Percentiles rank a stretch among this genome's conserved stretches.
Evolutionary conservation across 2,329 filamentous ascomycete species (phyloP).

Genomic region (Penicillium sp.): DNA sequence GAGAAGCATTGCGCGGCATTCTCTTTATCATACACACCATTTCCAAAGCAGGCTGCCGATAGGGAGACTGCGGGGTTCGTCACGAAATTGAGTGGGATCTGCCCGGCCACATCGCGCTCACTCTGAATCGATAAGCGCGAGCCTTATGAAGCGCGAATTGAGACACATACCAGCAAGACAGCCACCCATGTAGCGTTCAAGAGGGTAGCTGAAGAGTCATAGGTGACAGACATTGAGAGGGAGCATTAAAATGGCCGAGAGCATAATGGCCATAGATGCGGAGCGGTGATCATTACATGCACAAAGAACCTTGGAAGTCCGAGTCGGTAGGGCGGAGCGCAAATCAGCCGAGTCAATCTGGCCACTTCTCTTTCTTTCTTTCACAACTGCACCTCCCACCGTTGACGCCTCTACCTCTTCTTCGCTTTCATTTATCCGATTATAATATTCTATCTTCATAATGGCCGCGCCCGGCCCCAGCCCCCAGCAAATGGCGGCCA

Average conservation of each 20-base stretch:
- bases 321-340: slow-evolving; percentile 18
- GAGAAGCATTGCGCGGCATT: slow-evolving; percentile 59
- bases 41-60: slow-evolving; percentile 59
- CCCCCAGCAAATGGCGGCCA: slow-evolving; percentile 80
- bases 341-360: slow-evolving; percentile 33
- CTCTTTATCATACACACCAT: slow-evolving; percentile 55
- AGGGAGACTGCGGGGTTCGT: slow-evolving; percentile 59
- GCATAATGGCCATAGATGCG: slow-evolving; percentile 6
- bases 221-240: slow-evolving; percentile 45
- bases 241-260: neutral
- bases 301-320: neutral
- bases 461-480: slow-evolving; percentile 57
- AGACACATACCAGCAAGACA: slow-evolving; percentile 39
- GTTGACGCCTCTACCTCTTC: neutral
- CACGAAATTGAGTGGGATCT: slow-evolving; percentile 64
- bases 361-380: slow-evolving; percentile 24
- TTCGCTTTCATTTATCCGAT: neutral
- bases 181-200: slow-evolving; percentile 41
- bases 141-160: neutral
- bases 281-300: neutral
- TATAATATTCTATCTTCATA: slow-evolving; percentile 5
- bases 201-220: slow-evolving; percentile 40
- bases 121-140: slow-evolving; percentile 46
- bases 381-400: slow-evolving; percentile 5
- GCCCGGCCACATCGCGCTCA: slow-evolving; percentile 61